These are phyloP conservation scores for Plasmodium malariae DNA, from an alignment of 169 alveolate genomes.

Conservation along the genomic window DNA sequence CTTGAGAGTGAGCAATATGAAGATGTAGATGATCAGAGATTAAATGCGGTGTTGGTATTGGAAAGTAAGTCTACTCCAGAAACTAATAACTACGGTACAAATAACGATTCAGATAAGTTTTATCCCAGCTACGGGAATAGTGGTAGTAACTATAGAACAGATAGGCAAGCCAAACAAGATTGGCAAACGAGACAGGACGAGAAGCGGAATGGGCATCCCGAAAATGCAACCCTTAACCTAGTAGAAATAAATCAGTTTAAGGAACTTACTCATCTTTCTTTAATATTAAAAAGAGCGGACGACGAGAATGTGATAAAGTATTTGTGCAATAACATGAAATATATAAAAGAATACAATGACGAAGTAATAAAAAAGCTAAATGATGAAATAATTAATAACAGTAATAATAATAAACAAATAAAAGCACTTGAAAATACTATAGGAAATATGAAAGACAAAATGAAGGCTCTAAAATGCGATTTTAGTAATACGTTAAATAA, in stretches of 20 bases:
- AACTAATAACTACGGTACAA: neutral
- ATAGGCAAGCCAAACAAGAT: neutral
- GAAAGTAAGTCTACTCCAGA: neutral
- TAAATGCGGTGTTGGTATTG: conserved; percentile 49
- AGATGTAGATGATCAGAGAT: conserved; percentile 50
- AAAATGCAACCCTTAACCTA: conserved; percentile 28
- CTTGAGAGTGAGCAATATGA: conserved; percentile 56
- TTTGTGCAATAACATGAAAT: conserved; percentile 45
- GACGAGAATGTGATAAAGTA: conserved; percentile 29
- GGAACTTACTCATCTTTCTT: conserved; percentile 61
- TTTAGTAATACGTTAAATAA: conserved; percentile 30
- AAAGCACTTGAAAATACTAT: conserved; percentile 43
- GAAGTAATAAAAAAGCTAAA: conserved; percentile 40
- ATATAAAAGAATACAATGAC: conserved; percentile 44
- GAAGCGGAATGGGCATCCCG: neutral
- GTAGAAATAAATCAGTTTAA: conserved; percentile 72
- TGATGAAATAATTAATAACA: conserved; percentile 67
- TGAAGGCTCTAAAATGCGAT: conserved; percentile 28
- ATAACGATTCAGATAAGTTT: neutral
- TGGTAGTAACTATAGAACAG: neutral
- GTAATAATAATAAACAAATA: conserved; percentile 39
- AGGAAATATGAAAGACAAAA: conserved; percentile 67
- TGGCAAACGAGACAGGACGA: neutral
- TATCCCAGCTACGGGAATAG: neutral
- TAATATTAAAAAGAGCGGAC: conserved; percentile 40